These are phyloP conservation scores for Epichloe uncinata DNA, from an alignment of 2,329 filamentous ascomycete species.

Conservation along the genomic window DNA sequence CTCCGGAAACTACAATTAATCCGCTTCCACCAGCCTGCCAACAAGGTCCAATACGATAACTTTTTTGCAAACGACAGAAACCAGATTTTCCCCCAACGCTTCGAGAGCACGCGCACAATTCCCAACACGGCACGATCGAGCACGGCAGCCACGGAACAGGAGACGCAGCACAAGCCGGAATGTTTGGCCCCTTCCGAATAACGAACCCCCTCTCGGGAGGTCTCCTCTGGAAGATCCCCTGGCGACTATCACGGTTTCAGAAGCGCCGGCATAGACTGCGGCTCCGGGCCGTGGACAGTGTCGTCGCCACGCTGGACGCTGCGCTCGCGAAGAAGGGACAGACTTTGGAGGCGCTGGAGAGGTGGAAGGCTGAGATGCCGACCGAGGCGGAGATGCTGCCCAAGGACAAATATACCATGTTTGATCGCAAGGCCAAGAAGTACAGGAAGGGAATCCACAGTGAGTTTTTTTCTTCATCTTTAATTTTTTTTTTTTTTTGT, in stretches of 20 bases:
- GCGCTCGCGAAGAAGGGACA: constrained; percentile 64
- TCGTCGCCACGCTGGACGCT: constrained; percentile 71
- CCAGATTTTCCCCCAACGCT: too few relatives aligned
- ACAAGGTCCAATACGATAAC: too few relatives aligned
- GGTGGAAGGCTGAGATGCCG: constrained; percentile 95
- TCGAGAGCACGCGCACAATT: too few relatives aligned
- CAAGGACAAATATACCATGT: constrained; percentile 95
- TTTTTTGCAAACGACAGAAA: too few relatives aligned
- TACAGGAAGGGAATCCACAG: constrained; percentile 98
- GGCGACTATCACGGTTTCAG: constrained; percentile 84
- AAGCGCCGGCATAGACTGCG: constrained; percentile 78
- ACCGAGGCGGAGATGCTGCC: constrained; percentile 91
- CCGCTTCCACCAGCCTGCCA: not conserved
- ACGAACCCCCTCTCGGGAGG: constrained; percentile 63
- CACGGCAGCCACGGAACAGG: not conserved
- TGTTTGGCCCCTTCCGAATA: constrained; percentile 76
- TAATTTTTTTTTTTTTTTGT: not conserved
- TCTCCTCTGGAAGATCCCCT: constrained; percentile 93
- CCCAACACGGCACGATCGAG: too few relatives aligned
- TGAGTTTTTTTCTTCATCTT: constrained; percentile 31
- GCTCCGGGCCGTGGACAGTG: constrained; percentile 69
- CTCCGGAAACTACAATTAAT: not conserved
- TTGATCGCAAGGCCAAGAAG: constrained; percentile 88
- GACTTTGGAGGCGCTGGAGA: constrained; percentile 63
- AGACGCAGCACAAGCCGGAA: constrained; percentile 25